phyloP scores from a whole-genome alignment of 495 filamentous ascomycete genomes.

The Podospora australis region DNA sequence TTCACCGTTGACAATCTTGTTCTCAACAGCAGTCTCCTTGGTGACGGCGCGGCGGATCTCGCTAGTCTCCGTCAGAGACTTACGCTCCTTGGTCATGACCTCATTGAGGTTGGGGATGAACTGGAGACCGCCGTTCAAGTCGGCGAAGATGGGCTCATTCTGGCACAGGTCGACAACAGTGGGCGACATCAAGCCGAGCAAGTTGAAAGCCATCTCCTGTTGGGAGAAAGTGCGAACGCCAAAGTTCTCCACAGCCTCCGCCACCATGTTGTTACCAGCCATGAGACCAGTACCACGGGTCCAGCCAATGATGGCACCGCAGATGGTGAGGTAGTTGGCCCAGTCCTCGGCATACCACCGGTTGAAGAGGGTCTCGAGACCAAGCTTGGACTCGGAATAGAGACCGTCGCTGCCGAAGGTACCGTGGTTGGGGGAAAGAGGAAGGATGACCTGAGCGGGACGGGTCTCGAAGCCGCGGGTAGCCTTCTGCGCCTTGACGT shows the following conservation, averaged over 20 bases:
- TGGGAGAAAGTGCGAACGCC: constrained; percentile 98
- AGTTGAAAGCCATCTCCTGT: constrained; percentile 99
- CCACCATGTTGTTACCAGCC: constrained; percentile 96
- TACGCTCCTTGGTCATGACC: constrained; percentile 81
- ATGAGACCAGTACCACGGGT: constrained; percentile 97
- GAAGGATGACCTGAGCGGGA: constrained; percentile 92
- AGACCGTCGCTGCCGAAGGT: constrained; percentile 97
- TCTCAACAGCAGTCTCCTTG: constrained; percentile 92
- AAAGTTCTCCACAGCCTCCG: constrained; percentile 91
- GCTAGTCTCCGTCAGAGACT: constrained; percentile 87
- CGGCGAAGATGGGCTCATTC: constrained; percentile 88
- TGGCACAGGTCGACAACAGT: constrained; percentile 94
- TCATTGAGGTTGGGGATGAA: constrained; percentile 97
- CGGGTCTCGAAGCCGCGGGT: constrained; percentile 84
- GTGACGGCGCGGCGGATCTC: constrained; percentile 90
- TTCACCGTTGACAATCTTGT: constrained; percentile 95
- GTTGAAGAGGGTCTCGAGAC: constrained; percentile 95
- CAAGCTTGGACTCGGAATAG: constrained; percentile 97
- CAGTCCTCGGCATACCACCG: constrained; percentile 97
- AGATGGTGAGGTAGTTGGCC: constrained; percentile 97
- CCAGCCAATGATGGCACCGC: constrained; percentile 98
- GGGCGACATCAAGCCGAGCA: constrained; percentile 93
- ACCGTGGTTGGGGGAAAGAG: constrained; percentile 95
- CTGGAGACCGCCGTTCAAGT: constrained; percentile 94
- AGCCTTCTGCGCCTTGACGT: constrained; percentile 84